A percentile compares a stretch with the other conserved stretches of the same genome.
phyloP scores from a whole-genome alignment of 2,329 filamentous ascomycete genomes.

The Onygena corvina region DNA sequence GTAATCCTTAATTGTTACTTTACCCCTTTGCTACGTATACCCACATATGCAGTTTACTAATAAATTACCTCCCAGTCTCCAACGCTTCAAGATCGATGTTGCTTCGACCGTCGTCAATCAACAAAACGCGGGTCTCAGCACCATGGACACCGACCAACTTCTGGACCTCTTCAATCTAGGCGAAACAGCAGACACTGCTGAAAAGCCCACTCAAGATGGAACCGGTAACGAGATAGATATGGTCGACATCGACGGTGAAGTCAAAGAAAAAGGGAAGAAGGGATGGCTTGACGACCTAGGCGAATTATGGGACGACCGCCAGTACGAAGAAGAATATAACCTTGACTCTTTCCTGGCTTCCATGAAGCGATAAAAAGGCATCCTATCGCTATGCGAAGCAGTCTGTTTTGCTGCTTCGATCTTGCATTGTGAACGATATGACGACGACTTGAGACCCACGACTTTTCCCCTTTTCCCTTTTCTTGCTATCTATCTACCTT shows the following conservation, averaged over 20 bases:
- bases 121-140: constrained; percentile 85
- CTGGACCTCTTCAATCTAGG: constrained; percentile 90
- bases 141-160: constrained; percentile 98
- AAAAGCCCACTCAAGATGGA: constrained; percentile 53
- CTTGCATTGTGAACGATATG: background rate
- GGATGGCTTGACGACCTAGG: constrained; percentile 89
- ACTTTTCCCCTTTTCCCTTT: background rate
- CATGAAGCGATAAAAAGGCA: constrained; percentile 49
- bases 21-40: background rate
- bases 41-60: background rate
- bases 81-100: constrained; percentile 99
- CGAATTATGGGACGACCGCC: constrained; percentile 91
- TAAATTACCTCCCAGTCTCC: constrained; percentile 50
- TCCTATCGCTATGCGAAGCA: background rate
- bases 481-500: background rate
- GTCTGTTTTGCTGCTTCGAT: background rate
- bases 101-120: constrained; percentile 97
- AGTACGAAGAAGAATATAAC: constrained; percentile 98
- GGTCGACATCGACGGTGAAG: constrained; percentile 85
- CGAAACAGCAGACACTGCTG: constrained; percentile 47
- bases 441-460: background rate
- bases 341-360: constrained; percentile 88
- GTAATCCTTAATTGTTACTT: constrained; percentile 26
- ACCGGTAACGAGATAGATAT: constrained; percentile 54
- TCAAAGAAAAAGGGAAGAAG: constrained; percentile 89